These are phyloP conservation scores for Arabidopsis lyrata DNA, from an alignment of 441 rosid genomes.

Conservation along the genomic window DNA sequence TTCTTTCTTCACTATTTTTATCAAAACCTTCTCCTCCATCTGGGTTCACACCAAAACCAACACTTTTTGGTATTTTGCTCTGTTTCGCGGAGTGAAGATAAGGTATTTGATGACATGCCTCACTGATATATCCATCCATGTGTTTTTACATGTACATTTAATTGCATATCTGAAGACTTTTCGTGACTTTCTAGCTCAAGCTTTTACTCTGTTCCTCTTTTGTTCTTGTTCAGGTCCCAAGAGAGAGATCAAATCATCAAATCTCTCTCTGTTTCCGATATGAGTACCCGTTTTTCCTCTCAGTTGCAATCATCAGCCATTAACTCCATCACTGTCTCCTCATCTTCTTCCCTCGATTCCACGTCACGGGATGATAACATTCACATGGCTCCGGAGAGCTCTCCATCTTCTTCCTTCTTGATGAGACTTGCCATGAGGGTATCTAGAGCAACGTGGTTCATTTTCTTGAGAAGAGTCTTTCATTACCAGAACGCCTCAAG, in stretches of 20 bases:
- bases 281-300: slow-evolving; percentile 64
- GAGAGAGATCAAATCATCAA: slow-evolving; percentile 9
- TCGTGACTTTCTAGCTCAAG: slow-evolving; percentile 4
- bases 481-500: slow-evolving; percentile 93
- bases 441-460: slow-evolving; percentile 94
- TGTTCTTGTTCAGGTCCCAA: slow-evolving; percentile 8
- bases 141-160: background rate
- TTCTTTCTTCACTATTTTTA: slow-evolving; percentile 15
- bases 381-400: slow-evolving; percentile 43
- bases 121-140: slow-evolving; percentile 1
- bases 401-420: slow-evolving; percentile 54
- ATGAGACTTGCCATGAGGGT: slow-evolving; percentile 74
- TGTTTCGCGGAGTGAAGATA: slow-evolving; percentile 17
- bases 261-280: slow-evolving; percentile 32
- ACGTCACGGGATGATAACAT: slow-evolving; percentile 47
- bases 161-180: too few relatives aligned
- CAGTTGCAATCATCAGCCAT: slow-evolving; percentile 59
- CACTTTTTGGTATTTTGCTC: slow-evolving; percentile 4
- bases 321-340: slow-evolving; percentile 44
- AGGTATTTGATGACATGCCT: slow-evolving; percentile 50
- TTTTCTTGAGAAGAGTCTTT: slow-evolving; percentile 87
- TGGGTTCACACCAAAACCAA: too few relatives aligned
- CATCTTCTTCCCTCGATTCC: slow-evolving; percentile 54
- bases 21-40: slow-evolving; percentile 20
- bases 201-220: background rate